Conservation (phyloP, 78 protist species). For the Diacronema lutheri region DNA sequence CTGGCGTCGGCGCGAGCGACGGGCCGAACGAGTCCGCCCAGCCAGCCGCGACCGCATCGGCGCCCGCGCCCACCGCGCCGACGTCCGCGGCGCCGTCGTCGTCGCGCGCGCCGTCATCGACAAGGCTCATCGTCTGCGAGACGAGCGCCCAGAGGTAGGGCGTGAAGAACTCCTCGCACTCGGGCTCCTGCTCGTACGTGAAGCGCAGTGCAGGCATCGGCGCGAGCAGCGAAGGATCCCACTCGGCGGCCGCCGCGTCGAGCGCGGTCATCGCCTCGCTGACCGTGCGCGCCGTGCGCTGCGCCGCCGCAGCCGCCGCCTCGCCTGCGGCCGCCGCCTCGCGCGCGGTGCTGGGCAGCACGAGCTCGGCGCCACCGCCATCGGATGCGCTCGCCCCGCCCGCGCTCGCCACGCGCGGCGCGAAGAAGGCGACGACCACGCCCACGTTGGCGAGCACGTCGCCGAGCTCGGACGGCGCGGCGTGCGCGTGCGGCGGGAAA, state of each 20-base stretch:
- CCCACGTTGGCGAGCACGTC: background rate
- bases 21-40: too few species aligned
- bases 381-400: too few species aligned
- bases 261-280: background rate
- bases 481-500: background rate
- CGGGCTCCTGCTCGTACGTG: slow-evolving; percentile 18
- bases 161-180: slow-evolving; percentile 30
- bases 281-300: background rate
- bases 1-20: too few species aligned
- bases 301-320: background rate
- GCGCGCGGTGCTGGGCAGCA: background rate
- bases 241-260: background rate
- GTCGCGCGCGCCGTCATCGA: too few species aligned
- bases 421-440: background rate
- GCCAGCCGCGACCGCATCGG: too few species aligned
- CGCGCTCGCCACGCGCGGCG: background rate
- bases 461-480: background rate
- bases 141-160: slow-evolving; percentile 24
- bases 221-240: background rate
- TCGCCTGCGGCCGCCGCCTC: too few species aligned
- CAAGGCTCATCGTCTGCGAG: background rate
- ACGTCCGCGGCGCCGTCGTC: too few species aligned
- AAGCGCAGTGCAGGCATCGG: background rate
- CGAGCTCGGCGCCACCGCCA: too few species aligned
- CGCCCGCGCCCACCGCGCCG: too few species aligned